These are phyloP conservation scores for Trichophyton verrucosum DNA, from an alignment of 2,329 filamentous ascomycete species.

Conservation along the genomic window DNA sequence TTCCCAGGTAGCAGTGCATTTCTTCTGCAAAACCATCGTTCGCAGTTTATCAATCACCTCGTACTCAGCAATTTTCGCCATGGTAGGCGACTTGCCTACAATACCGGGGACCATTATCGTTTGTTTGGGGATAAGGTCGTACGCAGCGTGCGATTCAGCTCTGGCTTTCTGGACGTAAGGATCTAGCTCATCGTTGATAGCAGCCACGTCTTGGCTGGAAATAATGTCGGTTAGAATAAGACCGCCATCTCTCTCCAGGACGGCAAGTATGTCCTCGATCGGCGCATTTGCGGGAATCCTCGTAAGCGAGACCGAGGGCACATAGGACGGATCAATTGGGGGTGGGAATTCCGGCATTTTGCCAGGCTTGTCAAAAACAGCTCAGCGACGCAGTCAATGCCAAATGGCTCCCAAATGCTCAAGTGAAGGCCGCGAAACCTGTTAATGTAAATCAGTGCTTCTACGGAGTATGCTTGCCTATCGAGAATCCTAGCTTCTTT, in stretches of 20 bases:
- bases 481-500: not conserved
- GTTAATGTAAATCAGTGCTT: not conserved
- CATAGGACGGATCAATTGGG: not conserved
- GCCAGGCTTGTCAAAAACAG: not conserved
- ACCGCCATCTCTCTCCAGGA: constrained; percentile 1
- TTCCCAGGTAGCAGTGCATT: constrained; percentile 3
- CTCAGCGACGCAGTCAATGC: not conserved
- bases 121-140: constrained; percentile 2
- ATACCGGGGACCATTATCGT: constrained; percentile 2
- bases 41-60: constrained; percentile 2
- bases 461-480: not conserved
- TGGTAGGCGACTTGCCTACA: constrained; percentile 1
- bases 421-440: too few species aligned
- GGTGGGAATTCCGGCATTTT: constrained; percentile 3
- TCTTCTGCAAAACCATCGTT: not conserved
- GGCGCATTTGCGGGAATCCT: not conserved
- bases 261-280: not conserved
- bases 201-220: not conserved
- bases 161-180: constrained; percentile 1
- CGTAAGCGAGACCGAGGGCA: not conserved
- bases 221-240: not conserved
- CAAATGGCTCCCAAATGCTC: not conserved
- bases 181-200: not conserved
- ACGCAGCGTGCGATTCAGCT: not conserved
- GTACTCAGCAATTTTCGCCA: not conserved